Percentiles rank a stretch among this genome's conserved stretches.
phyloP scores from a whole-genome alignment of 345 rosid genomes.

The Rhizophora apiculata region DNA sequence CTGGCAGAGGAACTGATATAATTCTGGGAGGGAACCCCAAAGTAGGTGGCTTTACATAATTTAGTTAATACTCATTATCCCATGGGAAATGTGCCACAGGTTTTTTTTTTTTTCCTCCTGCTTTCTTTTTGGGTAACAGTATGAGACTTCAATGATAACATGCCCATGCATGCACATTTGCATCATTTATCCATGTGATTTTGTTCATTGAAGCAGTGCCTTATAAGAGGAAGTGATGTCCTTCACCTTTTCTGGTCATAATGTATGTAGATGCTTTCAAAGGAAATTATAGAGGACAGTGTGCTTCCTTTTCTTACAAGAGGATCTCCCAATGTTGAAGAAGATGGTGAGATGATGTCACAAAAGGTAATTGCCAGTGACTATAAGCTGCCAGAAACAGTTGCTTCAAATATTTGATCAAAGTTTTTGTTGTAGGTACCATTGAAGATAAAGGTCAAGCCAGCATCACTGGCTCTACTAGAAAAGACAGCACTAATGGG shows the following conservation, averaged over 20 bases:
- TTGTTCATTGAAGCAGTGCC: constrained; percentile 12
- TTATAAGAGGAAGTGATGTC: constrained; percentile 2
- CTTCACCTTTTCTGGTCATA: constrained; percentile 20
- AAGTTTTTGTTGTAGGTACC: constrained; percentile 44
- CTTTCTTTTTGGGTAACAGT: background rate
- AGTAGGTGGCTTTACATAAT: constrained; percentile 38
- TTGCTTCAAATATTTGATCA: constrained; percentile 10
- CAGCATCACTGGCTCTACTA: constrained; percentile 76
- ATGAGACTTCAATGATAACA: constrained; percentile 1
- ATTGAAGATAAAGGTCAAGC: constrained; percentile 74
- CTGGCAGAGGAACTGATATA: constrained; percentile 97
- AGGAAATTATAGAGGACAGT: constrained; percentile 78
- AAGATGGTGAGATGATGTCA: constrained; percentile 42
- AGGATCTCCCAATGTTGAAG: constrained; percentile 48
- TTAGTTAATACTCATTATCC: background rate
- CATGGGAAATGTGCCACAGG: background rate
- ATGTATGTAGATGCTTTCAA: constrained; percentile 74
- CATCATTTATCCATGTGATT: background rate
- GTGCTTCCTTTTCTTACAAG: constrained; percentile 67
- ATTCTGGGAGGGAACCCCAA: constrained; percentile 96
- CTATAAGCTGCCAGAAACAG: constrained; percentile 9
- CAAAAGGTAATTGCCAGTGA: constrained; percentile 47
- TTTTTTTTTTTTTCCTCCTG: constrained; percentile 1
- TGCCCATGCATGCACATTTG: constrained; percentile 1
- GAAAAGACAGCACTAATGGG: constrained; percentile 83